Evolutionary conservation across 2,329 filamentous ascomycete genomes (phyloP).

Genomic region (Sarocladium brachiariae): DNA sequence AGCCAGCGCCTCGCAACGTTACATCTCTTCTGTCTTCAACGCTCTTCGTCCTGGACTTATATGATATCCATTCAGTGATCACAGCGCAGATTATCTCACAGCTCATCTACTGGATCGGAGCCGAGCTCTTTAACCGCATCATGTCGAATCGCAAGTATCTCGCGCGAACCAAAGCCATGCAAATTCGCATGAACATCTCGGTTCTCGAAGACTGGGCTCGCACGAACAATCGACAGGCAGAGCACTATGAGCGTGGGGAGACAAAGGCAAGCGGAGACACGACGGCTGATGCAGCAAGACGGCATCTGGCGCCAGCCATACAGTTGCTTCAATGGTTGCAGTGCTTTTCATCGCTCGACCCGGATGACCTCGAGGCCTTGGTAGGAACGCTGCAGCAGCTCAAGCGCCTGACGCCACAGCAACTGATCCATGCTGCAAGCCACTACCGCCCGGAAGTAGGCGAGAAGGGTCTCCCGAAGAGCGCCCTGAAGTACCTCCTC

Average conservation of each 20-base stretch:
- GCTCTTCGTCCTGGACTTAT: slow-evolving; percentile 94
- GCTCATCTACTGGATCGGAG: slow-evolving; percentile 90
- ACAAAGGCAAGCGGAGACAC: slow-evolving; percentile 79
- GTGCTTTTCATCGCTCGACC: slow-evolving; percentile 85
- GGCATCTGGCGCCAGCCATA: slow-evolving; percentile 83
- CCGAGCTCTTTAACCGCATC: slow-evolving; percentile 94
- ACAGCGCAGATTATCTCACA: slow-evolving; percentile 86
- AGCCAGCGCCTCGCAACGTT: slow-evolving; percentile 88
- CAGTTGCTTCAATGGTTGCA: slow-evolving; percentile 96
- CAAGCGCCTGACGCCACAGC: slow-evolving; percentile 74
- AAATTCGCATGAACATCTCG: slow-evolving; percentile 98
- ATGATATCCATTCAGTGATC: slow-evolving; percentile 97
- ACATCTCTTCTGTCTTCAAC: slow-evolving; percentile 93
- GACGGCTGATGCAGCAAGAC: slow-evolving; percentile 74
- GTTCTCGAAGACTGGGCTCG: slow-evolving; percentile 93
- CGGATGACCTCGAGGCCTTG: slow-evolving; percentile 80
- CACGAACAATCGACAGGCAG: slow-evolving; percentile 84
- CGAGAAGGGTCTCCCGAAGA: slow-evolving; percentile 85
- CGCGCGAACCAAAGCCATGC: slow-evolving; percentile 96
- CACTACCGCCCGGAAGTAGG: slow-evolving; percentile 94
- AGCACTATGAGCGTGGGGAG: slow-evolving; percentile 91
- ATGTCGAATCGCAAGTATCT: slow-evolving; percentile 95
- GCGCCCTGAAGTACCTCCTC: slow-evolving; percentile 77
- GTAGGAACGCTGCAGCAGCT: slow-evolving; percentile 86
- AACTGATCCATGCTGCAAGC: slow-evolving; percentile 84